Evolutionary conservation across 257 asterid species (phyloP).

Genomic region (Solanum tarijense): DNA sequence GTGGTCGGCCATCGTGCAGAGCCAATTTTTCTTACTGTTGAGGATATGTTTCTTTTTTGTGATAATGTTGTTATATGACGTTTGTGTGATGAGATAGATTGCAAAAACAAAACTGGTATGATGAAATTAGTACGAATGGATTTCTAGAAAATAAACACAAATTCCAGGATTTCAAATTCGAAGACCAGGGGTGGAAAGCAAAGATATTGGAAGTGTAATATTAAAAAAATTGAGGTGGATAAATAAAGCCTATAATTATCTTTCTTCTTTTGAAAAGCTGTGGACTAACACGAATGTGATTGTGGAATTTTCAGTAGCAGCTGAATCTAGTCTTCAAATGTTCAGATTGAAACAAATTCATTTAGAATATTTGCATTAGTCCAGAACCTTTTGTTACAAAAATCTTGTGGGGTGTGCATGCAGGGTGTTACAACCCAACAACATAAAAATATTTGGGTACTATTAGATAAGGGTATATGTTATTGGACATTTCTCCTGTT

Average conservation of each 20-base stretch:
- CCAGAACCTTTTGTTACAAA: neutral
- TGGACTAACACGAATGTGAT: neutral
- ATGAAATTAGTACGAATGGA: neutral
- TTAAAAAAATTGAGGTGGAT: neutral
- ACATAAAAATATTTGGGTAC: neutral
- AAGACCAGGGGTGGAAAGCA: neutral
- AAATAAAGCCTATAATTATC: neutral
- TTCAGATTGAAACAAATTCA: neutral
- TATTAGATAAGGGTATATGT: neutral
- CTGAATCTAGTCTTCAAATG: neutral
- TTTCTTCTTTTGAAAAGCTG: neutral
- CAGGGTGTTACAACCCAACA: neutral
- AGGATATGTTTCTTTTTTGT: neutral
- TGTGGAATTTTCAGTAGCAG: neutral
- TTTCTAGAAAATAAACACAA: neutral
- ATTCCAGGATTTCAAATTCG: neutral
- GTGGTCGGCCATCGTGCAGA: neutral
- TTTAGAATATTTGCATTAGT: neutral
- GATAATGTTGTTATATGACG: neutral
- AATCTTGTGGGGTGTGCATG: neutral
- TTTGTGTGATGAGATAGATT: neutral
- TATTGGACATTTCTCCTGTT: neutral
- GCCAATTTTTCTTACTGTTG: neutral
- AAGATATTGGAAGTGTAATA: neutral
- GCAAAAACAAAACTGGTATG: neutral